A percentile compares a stretch with the other conserved stretches of the same genome.
Conservation (phyloP, 2,329 filamentous ascomycete species). For the Xylaria sp. region DNA sequence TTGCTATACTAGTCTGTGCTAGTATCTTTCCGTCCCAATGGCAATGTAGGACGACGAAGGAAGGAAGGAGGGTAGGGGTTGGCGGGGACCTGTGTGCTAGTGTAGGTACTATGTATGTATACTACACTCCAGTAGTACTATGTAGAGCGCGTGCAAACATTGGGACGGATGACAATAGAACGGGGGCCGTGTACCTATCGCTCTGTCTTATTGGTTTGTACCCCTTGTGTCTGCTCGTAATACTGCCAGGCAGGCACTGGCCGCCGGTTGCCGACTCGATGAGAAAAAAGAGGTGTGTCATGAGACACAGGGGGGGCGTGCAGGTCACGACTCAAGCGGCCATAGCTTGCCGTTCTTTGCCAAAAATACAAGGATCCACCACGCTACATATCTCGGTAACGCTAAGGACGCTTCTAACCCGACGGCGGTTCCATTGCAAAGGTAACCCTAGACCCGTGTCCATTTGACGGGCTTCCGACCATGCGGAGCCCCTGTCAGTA, state of each 20-base stretch:
- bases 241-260: neutral
- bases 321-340: conserved; percentile 33
- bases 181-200: conserved; percentile 21
- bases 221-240: neutral
- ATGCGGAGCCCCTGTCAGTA: conserved; percentile 36
- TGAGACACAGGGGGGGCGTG: conserved; percentile 28
- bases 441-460: conserved; percentile 46
- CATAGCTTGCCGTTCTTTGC: conserved; percentile 38
- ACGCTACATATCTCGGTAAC: conserved; percentile 47
- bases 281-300: conserved; percentile 27
- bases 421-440: conserved; percentile 50
- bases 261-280: conserved; percentile 12
- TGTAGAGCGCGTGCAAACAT: neutral
- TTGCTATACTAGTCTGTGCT: conserved; percentile 6
- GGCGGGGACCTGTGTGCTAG: conserved; percentile 3
- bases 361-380: conserved; percentile 43
- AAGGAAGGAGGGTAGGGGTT: conserved; percentile 32
- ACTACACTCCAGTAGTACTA: too few species aligned
- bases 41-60: conserved; percentile 24
- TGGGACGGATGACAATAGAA: conserved; percentile 12
- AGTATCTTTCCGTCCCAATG: conserved; percentile 46
- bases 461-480: conserved; percentile 45
- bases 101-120: neutral
- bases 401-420: conserved; percentile 47
- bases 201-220: neutral